A percentile compares a stretch with the other conserved stretches of the same genome.
Evolutionary conservation across 371 early-diverging fungal genomes (phyloP).

Genomic region (Rhizomucor miehei): DNA sequence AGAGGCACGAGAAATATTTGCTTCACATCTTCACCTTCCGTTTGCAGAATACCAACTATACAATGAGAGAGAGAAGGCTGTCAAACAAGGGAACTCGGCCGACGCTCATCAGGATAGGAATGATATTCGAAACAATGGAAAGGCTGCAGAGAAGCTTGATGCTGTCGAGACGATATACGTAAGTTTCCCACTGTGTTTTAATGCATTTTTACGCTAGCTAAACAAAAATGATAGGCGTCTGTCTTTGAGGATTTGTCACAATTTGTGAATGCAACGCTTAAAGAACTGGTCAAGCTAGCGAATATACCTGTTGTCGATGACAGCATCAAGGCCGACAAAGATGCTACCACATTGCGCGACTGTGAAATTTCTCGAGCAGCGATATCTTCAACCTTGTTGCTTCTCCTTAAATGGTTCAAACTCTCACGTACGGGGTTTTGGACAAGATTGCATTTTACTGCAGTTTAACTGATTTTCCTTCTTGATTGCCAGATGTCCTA

Average conservation of each 20-base stretch:
- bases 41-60: conserved; percentile 59
- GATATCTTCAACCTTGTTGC: conserved; percentile 63
- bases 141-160: conserved; percentile 1
- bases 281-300: conserved; percentile 27
- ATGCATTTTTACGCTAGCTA: too few species aligned
- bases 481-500: conserved; percentile 50
- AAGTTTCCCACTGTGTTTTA: too few species aligned
- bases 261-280: conserved; percentile 3
- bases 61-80: conserved; percentile 39
- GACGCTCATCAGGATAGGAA: too few species aligned
- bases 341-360: conserved; percentile 53
- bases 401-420: conserved; percentile 70
- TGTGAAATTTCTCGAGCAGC: conserved; percentile 73
- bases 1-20: conserved; percentile 58
- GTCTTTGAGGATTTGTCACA: too few species aligned
- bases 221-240: too few species aligned
- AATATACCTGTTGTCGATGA: background rate
- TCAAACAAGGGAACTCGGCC: background rate
- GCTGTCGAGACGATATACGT: too few species aligned
- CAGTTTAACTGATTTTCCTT: background rate
- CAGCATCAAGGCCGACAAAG: conserved; percentile 18
- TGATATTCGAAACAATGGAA: background rate
- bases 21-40: conserved; percentile 58
- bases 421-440: conserved; percentile 50
- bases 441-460: too few species aligned